A percentile compares a stretch with the other conserved stretches of the same genome.
phyloP scores from a whole-genome alignment of 2,329 filamentous ascomycete species.

The Pestalotiopsis sp. region DNA sequence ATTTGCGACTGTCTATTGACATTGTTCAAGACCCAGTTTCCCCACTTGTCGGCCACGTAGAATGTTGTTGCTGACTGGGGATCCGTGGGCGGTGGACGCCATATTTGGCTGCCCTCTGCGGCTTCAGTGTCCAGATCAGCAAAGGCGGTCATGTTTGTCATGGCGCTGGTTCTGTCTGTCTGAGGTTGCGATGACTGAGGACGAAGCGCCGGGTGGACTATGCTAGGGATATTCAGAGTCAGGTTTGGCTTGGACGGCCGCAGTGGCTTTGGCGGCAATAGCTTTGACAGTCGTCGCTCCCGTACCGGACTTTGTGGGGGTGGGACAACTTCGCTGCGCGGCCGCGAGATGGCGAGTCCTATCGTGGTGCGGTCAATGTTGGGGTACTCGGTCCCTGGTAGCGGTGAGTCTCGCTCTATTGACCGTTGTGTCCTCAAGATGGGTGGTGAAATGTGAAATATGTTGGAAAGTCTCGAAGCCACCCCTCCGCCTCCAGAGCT shows the following conservation, averaged over 20 bases:
- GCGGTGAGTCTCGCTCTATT: constrained; percentile 25
- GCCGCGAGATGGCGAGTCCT: constrained; percentile 47
- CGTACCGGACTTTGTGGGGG: constrained; percentile 22
- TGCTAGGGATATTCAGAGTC: constrained; percentile 37
- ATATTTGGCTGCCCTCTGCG: constrained; percentile 45
- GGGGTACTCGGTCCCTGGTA: constrained; percentile 14
- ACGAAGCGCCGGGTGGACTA: constrained; percentile 17
- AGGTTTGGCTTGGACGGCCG: constrained; percentile 43
- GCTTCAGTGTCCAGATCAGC: constrained; percentile 34
- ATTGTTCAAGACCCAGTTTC: constrained; percentile 56
- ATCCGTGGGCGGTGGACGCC: constrained; percentile 50
- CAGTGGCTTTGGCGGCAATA: constrained; percentile 43
- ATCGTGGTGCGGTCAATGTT: constrained; percentile 36
- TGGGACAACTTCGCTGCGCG: constrained; percentile 25
- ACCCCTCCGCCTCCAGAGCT: constrained; percentile 25
- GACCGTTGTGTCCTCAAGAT: constrained; percentile 28
- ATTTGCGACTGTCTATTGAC: constrained; percentile 29
- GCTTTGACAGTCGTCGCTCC: constrained; percentile 40
- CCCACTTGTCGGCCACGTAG: constrained; percentile 54
- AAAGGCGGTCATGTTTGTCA: constrained; percentile 33
- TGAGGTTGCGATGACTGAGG: constrained; percentile 45
- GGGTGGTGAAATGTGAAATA: constrained; percentile 46
- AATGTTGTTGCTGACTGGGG: constrained; percentile 47
- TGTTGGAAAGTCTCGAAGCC: constrained; percentile 20
- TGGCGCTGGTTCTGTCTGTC: constrained; percentile 53